These are phyloP conservation scores for Dalbergia oliveri DNA, from an alignment of 306 rosid genomes.

Conservation along the genomic window DNA sequence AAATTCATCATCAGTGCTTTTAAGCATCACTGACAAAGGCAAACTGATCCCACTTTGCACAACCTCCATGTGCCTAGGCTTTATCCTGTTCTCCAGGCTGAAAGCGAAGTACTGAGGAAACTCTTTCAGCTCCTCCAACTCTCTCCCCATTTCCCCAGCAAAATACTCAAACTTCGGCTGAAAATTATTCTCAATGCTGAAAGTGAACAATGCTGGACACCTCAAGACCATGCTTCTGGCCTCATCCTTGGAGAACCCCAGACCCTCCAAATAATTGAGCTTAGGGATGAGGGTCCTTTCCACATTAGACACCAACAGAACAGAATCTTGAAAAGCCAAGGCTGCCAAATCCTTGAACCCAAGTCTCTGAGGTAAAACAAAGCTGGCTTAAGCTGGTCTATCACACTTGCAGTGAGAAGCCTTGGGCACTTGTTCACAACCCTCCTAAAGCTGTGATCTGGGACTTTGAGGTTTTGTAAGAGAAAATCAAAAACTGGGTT, in stretches of 20 bases:
- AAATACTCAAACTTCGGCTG: conserved; percentile 82
- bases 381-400: conserved; percentile 83
- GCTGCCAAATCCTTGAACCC: conserved; percentile 73
- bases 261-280: conserved; percentile 59
- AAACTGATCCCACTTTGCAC: conserved; percentile 57
- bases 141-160: conserved; percentile 63
- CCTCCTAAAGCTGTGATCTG: conserved; percentile 66
- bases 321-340: conserved; percentile 74
- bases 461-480: conserved; percentile 67
- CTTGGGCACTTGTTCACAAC: conserved; percentile 84
- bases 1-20: conserved; percentile 82
- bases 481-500: conserved; percentile 79
- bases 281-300: conserved; percentile 85
- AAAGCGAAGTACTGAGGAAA: conserved; percentile 93
- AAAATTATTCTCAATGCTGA: conserved; percentile 84
- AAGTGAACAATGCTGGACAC: conserved; percentile 83
- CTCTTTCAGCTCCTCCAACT: conserved; percentile 69
- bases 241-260: conserved; percentile 70
- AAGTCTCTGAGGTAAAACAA: conserved; percentile 75
- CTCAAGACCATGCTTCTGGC: conserved; percentile 74
- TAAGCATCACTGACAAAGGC: conserved; percentile 80
- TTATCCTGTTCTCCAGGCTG: conserved; percentile 93
- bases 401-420: conserved; percentile 76
- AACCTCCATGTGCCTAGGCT: conserved; percentile 75
- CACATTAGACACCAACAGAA: conserved; percentile 80